Percentiles rank a stretch among this genome's conserved stretches.
Conservation (phyloP, 768 basidiomycete genomes). For the Lactarius deliciosus region DNA sequence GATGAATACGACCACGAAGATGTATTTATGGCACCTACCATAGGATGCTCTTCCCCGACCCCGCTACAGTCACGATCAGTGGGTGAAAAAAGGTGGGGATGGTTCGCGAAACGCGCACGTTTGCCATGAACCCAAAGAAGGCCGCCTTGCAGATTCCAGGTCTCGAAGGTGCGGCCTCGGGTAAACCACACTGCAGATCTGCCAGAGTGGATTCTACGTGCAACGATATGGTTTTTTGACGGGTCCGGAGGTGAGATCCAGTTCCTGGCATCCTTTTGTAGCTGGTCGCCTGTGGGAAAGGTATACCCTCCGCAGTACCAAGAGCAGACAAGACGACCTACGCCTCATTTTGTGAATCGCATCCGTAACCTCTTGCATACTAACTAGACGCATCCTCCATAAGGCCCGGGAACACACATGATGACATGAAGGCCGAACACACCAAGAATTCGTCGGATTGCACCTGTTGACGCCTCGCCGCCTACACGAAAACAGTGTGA, state of each 20-base stretch:
- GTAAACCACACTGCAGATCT: neutral
- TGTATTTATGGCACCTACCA: neutral
- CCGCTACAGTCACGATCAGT: neutral
- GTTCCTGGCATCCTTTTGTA: neutral
- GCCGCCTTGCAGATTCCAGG: neutral
- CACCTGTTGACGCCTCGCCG: too few species aligned
- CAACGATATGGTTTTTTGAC: slow-evolving; percentile 11
- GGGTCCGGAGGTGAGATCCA: slow-evolving; percentile 15
- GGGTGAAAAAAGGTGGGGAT: neutral
- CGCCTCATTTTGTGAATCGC: slow-evolving; percentile 10
- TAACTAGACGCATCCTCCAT: neutral
- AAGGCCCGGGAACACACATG: neutral
- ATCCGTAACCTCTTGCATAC: neutral
- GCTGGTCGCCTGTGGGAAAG: neutral
- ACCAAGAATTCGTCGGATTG: too few species aligned
- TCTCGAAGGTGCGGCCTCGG: neutral
- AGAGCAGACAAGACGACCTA: neutral
- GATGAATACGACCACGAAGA: too few species aligned
- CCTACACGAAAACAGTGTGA: too few species aligned
- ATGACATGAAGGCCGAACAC: neutral
- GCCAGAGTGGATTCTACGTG: neutral
- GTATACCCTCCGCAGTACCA: neutral
- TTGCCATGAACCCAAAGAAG: neutral
- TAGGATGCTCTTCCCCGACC: neutral
- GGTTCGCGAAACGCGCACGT: neutral